These are phyloP conservation scores for Aspergillus bridgeri DNA, from an alignment of 495 filamentous ascomycete species.

Conservation along the genomic window DNA sequence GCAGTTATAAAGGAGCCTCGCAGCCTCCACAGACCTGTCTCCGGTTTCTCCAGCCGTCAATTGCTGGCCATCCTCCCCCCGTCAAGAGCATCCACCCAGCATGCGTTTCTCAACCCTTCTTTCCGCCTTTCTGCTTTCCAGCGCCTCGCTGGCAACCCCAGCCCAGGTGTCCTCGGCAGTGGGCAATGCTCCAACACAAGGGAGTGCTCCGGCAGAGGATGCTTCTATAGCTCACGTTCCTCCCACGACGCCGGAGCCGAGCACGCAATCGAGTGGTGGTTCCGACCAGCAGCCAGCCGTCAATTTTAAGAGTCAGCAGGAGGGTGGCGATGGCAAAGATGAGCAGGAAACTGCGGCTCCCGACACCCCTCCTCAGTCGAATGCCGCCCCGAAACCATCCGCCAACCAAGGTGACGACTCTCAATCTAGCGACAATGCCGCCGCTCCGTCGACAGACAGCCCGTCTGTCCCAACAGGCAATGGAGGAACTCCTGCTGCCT, in stretches of 20 bases:
- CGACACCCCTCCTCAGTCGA: conserved; percentile 2
- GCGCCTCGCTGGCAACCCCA: conserved; percentile 26
- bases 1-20: conserved; percentile 22
- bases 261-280: conserved; percentile 8
- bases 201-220: conserved; percentile 7
- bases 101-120: conserved; percentile 34
- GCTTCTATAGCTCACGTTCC: conserved; percentile 12
- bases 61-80: conserved; percentile 13
- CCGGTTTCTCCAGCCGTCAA: conserved; percentile 9
- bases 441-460: background rate
- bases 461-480: background rate
- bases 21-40: conserved; percentile 8
- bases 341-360: conserved; percentile 3
- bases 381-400: background rate
- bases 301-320: conserved; percentile 6
- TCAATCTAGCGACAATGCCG: background rate
- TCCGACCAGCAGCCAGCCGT: conserved; percentile 8
- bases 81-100: conserved; percentile 14
- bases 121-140: conserved; percentile 31
- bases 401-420: conserved; percentile 1
- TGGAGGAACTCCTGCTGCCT: background rate
- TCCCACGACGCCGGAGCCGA: conserved; percentile 2
- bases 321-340: background rate
- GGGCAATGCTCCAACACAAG: conserved; percentile 12
- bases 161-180: conserved; percentile 19